Base-by-base conservation (phyloP, 192 early-diverging fungal genomes). In the Anaeromyces robustus region DNA sequence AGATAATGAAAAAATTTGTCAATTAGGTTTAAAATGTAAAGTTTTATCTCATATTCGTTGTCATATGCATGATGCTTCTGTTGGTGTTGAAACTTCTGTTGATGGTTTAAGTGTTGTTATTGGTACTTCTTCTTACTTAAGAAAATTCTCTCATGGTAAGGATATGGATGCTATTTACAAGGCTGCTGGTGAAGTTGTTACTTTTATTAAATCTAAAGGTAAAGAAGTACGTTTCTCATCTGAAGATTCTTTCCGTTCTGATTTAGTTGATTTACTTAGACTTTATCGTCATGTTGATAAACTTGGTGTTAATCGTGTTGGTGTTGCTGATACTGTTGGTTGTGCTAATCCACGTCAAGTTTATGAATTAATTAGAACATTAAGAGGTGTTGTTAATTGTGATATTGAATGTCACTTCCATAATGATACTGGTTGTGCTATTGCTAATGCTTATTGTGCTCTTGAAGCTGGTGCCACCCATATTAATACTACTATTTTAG, bases 341-440 rank as follows among this genome's bases (percentile, higher is more conserved):
- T 99, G 97, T 82, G 97, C 97, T 32, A 95, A 96, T 84, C 96
- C 97, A 80, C 92, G 95, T 80, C 97, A 99, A 90, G 97, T 99
- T 29, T 96, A 96, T 82, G 97, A 99, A 81, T 92, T 99, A 30
- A 96, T 99, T 79, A 92, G 95, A 84, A 99, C 97, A 28, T 89
- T 99, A 28, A 92, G 97, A 80, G 90, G 92, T 77, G 95, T 99
- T 77, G 95, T 99, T 28, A 96, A 94, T 59, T 98, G 96, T 86
- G 97, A 99, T 84, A 99, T 99, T 83, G 97, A 99, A 87, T 95
- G 95, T 86, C 97, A 99, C 86, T 99, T 99, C 93, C 97, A 99
- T 87, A 96, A 99, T 86, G 97, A 99, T 87, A 99, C 97, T n/a
- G 96, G 96, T 78, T 99, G 97, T 85, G 96, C 96, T 52, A 97